These are phyloP conservation scores for Solanum habrochaites DNA, from an alignment of 257 asterid species.

Conservation along the genomic window DNA sequence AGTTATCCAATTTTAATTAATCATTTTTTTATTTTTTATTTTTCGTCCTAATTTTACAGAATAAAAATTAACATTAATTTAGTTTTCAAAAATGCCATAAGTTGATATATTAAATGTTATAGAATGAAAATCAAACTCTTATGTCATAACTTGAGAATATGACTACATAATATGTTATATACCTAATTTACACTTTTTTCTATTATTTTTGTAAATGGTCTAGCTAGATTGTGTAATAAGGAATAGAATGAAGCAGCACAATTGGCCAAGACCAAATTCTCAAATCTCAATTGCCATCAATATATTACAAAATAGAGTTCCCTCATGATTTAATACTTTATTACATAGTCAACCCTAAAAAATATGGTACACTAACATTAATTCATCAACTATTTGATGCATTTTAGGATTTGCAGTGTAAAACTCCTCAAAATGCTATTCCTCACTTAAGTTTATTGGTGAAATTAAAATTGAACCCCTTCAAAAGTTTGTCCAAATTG, in stretches of 20 bases:
- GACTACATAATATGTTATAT: too few species aligned
- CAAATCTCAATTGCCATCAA: background rate
- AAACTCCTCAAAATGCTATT: background rate
- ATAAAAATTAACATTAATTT: too few species aligned
- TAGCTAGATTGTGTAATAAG: slow-evolving; percentile 11
- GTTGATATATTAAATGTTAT: too few species aligned
- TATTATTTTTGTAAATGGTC: too few species aligned
- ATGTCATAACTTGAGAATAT: too few species aligned
- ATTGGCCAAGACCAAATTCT: slow-evolving; percentile 20
- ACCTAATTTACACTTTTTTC: too few species aligned
- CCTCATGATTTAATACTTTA: slow-evolving; percentile 3
- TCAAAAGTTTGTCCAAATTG: slow-evolving; percentile 50
- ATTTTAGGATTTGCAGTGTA: background rate
- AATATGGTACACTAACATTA: slow-evolving; percentile 10
- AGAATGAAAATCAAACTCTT: too few species aligned
- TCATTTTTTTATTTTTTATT: too few species aligned
- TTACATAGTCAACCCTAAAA: slow-evolving; percentile 16
- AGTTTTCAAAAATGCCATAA: too few species aligned
- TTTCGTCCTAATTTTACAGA: too few species aligned
- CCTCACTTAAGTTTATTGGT: background rate
- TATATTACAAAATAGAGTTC: background rate
- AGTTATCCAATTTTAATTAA: too few species aligned
- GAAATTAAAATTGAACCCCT: slow-evolving; percentile 35
- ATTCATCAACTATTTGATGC: background rate
- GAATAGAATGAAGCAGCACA: slow-evolving; percentile 24